Conservation (phyloP, 352 stramenopile genomes). For the Phytophthora boehmeriae region DNA sequence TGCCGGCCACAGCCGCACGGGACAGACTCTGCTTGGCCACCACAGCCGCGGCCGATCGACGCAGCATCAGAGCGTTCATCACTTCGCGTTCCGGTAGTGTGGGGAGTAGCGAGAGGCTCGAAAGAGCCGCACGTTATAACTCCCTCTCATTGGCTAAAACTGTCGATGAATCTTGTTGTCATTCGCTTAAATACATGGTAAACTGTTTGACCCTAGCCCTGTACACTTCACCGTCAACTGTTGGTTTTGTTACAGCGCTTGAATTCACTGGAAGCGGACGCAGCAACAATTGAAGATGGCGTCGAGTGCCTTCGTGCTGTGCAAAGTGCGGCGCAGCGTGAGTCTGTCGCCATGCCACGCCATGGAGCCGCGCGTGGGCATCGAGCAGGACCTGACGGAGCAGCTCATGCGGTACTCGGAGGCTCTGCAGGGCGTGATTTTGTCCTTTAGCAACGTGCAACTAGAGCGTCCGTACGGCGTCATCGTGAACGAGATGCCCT, state of each 20-base stretch:
- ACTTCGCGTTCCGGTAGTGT: conserved; percentile 34
- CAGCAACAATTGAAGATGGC: conserved; percentile 17
- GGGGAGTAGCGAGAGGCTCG: conserved; percentile 22
- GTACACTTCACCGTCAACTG: not conserved
- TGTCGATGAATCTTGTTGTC: too few relatives aligned
- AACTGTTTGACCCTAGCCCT: too few relatives aligned
- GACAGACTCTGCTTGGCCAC: conserved; percentile 37
- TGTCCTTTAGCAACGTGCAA: conserved; percentile 74
- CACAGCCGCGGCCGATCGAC: conserved; percentile 54
- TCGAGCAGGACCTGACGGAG: conserved; percentile 75
- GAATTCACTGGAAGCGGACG: conserved; percentile 36
- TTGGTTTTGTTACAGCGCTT: not conserved
- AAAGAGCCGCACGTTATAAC: conserved; percentile 1
- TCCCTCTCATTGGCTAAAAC: conserved; percentile 4
- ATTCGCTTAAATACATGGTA: not conserved
- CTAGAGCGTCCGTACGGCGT: conserved; percentile 57
- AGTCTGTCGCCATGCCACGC: conserved; percentile 80
- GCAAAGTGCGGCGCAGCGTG: conserved; percentile 70
- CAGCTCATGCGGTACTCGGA: conserved; percentile 88
- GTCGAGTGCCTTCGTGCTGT: conserved; percentile 58
- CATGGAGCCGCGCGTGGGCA: conserved; percentile 63
- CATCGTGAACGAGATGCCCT: conserved; percentile 89
- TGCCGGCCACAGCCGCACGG: conserved; percentile 11
- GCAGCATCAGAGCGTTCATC: conserved; percentile 65
- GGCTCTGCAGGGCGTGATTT: conserved; percentile 66